Conservation (phyloP, 2,329 filamentous ascomycete genomes). For the Colletotrichum sp. region DNA sequence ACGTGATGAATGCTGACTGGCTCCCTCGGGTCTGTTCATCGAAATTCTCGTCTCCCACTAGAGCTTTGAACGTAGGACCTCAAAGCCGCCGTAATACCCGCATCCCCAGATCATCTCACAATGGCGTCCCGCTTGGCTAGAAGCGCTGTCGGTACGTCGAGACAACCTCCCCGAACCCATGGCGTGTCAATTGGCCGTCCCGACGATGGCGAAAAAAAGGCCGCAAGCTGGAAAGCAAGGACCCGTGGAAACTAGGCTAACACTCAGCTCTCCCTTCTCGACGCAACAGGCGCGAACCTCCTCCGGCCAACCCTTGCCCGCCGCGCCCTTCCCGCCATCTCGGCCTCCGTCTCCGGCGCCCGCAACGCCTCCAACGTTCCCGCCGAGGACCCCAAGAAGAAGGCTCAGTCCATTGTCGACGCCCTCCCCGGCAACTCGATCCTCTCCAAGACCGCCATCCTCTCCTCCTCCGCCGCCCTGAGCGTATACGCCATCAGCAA, state of each 20-base stretch:
- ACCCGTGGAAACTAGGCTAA: slow-evolving; percentile 10
- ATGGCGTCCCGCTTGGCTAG: slow-evolving; percentile 98
- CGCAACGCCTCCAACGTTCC: slow-evolving; percentile 81
- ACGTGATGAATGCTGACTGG: slow-evolving; percentile 43
- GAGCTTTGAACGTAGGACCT: slow-evolving; percentile 46
- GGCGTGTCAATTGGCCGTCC: slow-evolving; percentile 39
- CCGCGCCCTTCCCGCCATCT: slow-evolving; percentile 77
- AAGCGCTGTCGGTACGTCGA: slow-evolving; percentile 86
- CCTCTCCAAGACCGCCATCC: slow-evolving; percentile 94
- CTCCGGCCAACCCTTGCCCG: slow-evolving; percentile 82
- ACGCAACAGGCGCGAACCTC: slow-evolving; percentile 78
- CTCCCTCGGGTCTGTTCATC: slow-evolving; percentile 34
- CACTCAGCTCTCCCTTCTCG: slow-evolving; percentile 26
- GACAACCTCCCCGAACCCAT: slow-evolving; percentile 23
- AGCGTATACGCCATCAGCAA: slow-evolving; percentile 97
- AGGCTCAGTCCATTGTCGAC: slow-evolving; percentile 95
- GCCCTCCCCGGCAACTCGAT: slow-evolving; percentile 90
- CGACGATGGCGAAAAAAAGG: neutral
- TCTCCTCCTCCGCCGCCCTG: slow-evolving; percentile 89
- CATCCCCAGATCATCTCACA: slow-evolving; percentile 68
- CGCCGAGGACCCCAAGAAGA: slow-evolving; percentile 89
- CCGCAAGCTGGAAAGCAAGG: neutral
- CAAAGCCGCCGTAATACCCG: slow-evolving; percentile 46
- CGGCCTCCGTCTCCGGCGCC: slow-evolving; percentile 67
- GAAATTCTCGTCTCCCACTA: slow-evolving; percentile 52